These are phyloP conservation scores for Pilaira anomala DNA, from an alignment of 192 early-diverging fungal genomes.

Conservation along the genomic window DNA sequence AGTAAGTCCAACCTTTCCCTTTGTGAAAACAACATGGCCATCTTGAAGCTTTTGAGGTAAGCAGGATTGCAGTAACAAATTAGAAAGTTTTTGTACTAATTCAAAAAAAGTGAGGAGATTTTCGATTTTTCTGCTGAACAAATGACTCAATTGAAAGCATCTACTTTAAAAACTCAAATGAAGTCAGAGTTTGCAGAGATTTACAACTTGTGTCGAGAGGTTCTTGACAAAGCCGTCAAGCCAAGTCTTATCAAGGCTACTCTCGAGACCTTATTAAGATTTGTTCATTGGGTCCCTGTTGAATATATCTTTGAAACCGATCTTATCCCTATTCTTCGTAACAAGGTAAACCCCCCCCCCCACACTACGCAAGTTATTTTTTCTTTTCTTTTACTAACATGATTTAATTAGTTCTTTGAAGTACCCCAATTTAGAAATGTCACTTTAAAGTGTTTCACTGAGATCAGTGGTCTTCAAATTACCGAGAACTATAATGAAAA, in stretches of 20 bases:
- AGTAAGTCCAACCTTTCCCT: conserved; percentile 87
- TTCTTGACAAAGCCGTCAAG: conserved; percentile 88
- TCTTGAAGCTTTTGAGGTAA: conserved; percentile 95
- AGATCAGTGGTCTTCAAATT: conserved; percentile 88
- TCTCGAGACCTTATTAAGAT: conserved; percentile 90
- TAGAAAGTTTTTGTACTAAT: not conserved
- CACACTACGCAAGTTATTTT: not conserved
- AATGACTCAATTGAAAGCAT: conserved; percentile 94
- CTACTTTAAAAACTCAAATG: conserved; percentile 93
- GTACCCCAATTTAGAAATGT: conserved; percentile 87
- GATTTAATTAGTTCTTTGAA: conserved; percentile 68
- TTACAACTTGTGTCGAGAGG: conserved; percentile 91
- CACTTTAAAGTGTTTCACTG: conserved; percentile 94
- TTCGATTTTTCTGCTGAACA: conserved; percentile 99
- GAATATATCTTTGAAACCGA: conserved; percentile 98
- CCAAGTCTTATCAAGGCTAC: conserved; percentile 89
- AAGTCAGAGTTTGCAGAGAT: conserved; percentile 94
- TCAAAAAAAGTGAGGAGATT: conserved; percentile 86
- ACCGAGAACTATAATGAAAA: conserved; percentile 81
- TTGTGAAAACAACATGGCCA: conserved; percentile 99
- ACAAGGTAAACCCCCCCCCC: conserved; percentile 68
- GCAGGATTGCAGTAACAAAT: not conserved
- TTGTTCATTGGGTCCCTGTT: conserved; percentile 97
- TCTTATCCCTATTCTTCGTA: conserved; percentile 80
- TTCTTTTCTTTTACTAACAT: conserved; percentile 13